phyloP scores from a whole-genome alignment of 2,329 filamentous ascomycete genomes.

The Colletotrichum simmondsii region DNA sequence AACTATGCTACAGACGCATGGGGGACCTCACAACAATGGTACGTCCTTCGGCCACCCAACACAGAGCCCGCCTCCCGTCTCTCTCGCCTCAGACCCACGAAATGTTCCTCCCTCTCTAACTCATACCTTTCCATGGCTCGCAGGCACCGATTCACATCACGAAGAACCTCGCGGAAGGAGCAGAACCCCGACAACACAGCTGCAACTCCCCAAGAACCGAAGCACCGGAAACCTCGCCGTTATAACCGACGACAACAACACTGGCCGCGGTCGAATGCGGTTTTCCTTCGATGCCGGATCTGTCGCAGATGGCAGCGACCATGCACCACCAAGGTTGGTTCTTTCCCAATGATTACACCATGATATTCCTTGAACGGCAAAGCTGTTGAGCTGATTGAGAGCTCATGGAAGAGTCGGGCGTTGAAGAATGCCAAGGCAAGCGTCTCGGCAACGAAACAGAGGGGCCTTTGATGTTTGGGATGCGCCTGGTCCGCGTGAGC shows the following conservation, averaged over 20 bases:
- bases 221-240: constrained; percentile 72
- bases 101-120: constrained; percentile 18
- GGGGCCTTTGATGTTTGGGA: neutral
- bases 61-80: neutral
- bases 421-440: neutral
- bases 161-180: constrained; percentile 55
- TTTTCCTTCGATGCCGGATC: constrained; percentile 82
- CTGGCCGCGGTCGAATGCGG: constrained; percentile 72
- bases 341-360: neutral
- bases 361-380: neutral
- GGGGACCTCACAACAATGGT: constrained; percentile 54
- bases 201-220: constrained; percentile 71
- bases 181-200: constrained; percentile 54
- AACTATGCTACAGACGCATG: constrained; percentile 58
- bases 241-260: constrained; percentile 51
- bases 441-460: neutral
- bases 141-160: constrained; percentile 53
- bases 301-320: constrained; percentile 61
- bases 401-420: neutral
- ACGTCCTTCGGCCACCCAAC: constrained; percentile 35
- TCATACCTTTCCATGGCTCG: constrained; percentile 38
- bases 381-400: neutral
- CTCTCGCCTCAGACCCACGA: constrained; percentile 4
- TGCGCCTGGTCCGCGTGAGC: constrained; percentile 1
- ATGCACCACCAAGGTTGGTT: constrained; percentile 77